Percentiles rank a stretch among this genome's conserved stretches.
Evolutionary conservation across 176 grass and related monocot genomes (phyloP).

Genomic region (Avena insularis): DNA sequence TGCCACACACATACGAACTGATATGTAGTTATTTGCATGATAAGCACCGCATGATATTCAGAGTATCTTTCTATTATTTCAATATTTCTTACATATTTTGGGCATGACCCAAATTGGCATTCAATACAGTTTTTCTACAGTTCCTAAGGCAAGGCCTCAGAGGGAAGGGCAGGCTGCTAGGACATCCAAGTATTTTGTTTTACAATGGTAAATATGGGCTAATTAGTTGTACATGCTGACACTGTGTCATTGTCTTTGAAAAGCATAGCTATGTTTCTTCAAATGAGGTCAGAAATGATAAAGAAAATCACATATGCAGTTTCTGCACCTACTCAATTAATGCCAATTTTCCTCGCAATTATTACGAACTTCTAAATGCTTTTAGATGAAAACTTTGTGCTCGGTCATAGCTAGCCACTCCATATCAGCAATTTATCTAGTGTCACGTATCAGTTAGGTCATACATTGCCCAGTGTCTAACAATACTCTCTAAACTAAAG

Average conservation of each 20-base stretch:
- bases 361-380: background rate
- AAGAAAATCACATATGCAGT: background rate
- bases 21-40: conserved; percentile 9
- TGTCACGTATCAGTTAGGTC: background rate
- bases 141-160: background rate
- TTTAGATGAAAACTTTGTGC: background rate
- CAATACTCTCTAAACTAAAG: background rate
- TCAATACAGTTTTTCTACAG: background rate
- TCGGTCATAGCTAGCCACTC: background rate
- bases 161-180: background rate
- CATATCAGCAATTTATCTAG: background rate
- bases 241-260: background rate
- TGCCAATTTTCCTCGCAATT: background rate
- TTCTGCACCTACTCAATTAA: background rate
- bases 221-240: background rate
- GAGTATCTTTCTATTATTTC: background rate
- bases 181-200: background rate
- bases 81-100: background rate
- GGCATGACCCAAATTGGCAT: background rate
- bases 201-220: background rate
- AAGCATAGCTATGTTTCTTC: background rate
- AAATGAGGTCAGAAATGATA: background rate
- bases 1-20: conserved; percentile 7
- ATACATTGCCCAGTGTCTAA: background rate
- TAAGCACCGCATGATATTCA: background rate